These are phyloP conservation scores for Neltuma alba DNA, from an alignment of 306 rosid species.

Conservation along the genomic window DNA sequence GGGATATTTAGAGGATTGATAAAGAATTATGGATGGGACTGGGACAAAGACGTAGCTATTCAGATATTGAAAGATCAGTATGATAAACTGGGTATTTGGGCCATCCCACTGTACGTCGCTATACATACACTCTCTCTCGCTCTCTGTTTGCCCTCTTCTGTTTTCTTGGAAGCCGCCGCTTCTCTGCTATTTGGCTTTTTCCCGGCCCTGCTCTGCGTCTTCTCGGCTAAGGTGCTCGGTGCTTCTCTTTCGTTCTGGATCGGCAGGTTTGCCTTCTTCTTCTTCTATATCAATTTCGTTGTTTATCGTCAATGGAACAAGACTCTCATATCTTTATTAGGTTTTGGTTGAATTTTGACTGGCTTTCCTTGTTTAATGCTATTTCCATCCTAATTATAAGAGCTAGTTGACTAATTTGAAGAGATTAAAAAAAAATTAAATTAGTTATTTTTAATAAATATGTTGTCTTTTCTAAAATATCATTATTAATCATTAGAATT, in stretches of 20 bases:
- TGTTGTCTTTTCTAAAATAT: no score
- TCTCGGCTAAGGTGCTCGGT: constrained; percentile 85
- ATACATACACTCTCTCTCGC: constrained; percentile 74
- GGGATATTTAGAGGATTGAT: constrained; percentile 38
- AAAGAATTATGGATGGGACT: constrained; percentile 52
- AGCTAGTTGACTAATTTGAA: no score
- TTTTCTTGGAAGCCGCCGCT: constrained; percentile 84
- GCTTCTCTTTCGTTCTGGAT: constrained; percentile 88
- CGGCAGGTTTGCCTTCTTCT: constrained; percentile 62
- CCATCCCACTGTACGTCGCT: constrained; percentile 71
- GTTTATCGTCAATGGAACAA: background rate
- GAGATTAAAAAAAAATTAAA: no score
- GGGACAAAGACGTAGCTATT: constrained; percentile 61
- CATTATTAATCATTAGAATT: no score
- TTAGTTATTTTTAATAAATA: no score
- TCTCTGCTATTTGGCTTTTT: constrained; percentile 84
- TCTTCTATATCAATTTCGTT: background rate
- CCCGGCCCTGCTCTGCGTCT: constrained; percentile 75
- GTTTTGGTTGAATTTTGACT: background rate
- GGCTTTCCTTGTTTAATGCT: background rate
- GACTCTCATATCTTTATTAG: background rate
- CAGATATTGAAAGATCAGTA: constrained; percentile 50
- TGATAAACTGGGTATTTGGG: constrained; percentile 79
- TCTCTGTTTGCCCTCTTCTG: constrained; percentile 81
- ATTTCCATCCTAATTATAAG: no score